A percentile compares a stretch with the other conserved stretches of the same genome.
Conservation (phyloP, 2,329 filamentous ascomycete genomes). For the Penicillium hordei region DNA sequence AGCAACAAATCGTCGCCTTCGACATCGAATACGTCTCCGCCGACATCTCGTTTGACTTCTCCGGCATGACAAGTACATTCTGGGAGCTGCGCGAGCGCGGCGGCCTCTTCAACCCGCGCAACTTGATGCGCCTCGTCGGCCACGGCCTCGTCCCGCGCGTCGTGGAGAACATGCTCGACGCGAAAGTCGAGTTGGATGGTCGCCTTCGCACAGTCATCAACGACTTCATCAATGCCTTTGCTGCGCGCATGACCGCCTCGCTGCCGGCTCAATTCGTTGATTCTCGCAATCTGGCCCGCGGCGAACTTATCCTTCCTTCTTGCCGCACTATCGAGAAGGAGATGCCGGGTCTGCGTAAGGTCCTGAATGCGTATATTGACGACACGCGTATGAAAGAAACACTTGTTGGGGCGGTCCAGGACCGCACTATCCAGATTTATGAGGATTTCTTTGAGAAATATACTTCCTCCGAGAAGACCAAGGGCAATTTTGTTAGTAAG, state of each 20-base stretch:
- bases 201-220: conserved; percentile 63
- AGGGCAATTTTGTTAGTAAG: conserved; percentile 37
- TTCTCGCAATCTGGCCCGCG: conserved; percentile 39
- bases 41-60: conserved; percentile 66
- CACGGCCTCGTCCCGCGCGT: conserved; percentile 62
- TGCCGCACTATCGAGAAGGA: conserved; percentile 59
- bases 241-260: conserved; percentile 56
- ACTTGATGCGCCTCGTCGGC: conserved; percentile 60
- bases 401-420: conserved; percentile 64
- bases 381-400: conserved; percentile 66
- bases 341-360: conserved; percentile 55
- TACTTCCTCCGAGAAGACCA: conserved; percentile 41
- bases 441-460: conserved; percentile 63
- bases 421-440: conserved; percentile 62
- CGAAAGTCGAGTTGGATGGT: conserved; percentile 66
- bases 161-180: conserved; percentile 70
- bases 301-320: conserved; percentile 49
- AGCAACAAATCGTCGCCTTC: conserved; percentile 92
- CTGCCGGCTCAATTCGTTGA: conserved; percentile 43
- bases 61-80: conserved; percentile 64
- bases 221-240: conserved; percentile 62
- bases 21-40: conserved; percentile 79
- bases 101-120: conserved; percentile 64
- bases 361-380: conserved; percentile 63
- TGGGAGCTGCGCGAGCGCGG: conserved; percentile 66